Evolutionary conservation across 2,329 filamentous ascomycete species (phyloP).

Genomic region (Cercospora sp.): DNA sequence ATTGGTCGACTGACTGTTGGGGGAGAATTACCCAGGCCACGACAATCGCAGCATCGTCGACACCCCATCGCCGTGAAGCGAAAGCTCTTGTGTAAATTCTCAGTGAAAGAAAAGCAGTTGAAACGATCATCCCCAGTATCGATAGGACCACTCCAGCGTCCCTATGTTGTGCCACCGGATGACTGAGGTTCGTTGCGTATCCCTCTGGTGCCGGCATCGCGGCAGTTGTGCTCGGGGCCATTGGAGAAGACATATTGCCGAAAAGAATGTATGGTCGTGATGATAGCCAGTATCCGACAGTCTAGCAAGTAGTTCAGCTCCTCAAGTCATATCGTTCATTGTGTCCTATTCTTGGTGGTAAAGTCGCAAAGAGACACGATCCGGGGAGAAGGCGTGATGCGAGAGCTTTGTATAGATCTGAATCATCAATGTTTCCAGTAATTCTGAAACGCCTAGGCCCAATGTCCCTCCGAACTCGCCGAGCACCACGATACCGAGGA

Average conservation of each 20-base stretch:
- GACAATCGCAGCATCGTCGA: constrained; percentile 21
- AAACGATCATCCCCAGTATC: constrained; percentile 20
- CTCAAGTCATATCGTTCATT: background rate
- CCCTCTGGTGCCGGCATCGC: constrained; percentile 16
- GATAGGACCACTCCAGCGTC: constrained; percentile 16
- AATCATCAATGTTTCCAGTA: background rate
- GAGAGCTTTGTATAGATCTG: background rate
- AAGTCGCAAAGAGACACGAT: background rate
- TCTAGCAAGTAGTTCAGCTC: background rate
- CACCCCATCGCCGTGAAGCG: constrained; percentile 15
- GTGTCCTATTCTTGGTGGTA: background rate
- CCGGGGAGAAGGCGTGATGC: background rate
- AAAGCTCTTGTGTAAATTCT: constrained; percentile 23
- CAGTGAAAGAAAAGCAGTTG: constrained; percentile 16
- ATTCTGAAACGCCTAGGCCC: background rate
- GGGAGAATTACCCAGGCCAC: constrained; percentile 16
- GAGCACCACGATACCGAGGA: background rate
- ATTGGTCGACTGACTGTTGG: background rate
- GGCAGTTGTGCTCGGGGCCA: constrained; percentile 6
- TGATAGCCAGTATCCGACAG: background rate
- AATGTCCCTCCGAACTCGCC: background rate
- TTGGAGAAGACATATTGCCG: background rate
- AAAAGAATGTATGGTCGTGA: background rate
- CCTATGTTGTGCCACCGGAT: constrained; percentile 17
- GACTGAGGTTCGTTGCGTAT: constrained; percentile 10